Evolutionary conservation across 1,284 basidiomycete species (phyloP), one percentile per base, ranked within the genome.

Genomic region (Lentinula novae-zelandiae): DNA sequence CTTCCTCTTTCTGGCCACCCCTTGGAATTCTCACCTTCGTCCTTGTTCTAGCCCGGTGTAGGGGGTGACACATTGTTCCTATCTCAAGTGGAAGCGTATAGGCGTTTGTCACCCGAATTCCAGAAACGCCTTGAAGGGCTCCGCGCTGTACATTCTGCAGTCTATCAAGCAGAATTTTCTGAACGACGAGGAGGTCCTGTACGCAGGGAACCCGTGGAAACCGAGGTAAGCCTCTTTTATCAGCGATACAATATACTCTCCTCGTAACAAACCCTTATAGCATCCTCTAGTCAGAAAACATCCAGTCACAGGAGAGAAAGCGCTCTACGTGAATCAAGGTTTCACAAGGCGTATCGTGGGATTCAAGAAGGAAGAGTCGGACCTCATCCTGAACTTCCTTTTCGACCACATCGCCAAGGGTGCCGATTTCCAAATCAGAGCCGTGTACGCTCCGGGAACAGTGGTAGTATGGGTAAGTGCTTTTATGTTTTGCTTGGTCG

Each of bases 291-390:
- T 85, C 60, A 81, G 83, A 57, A 72, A 75, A 8, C 86, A 89
- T 71, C 87, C 86, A 2, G 84, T 84, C 5, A 89, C 87, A 0
- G 84, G 84, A 27, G 83, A 87, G 69, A 86, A 88, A 70, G 83
- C 83, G 0, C 75, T 89, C 17, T 87, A 83, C 69, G 76, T 88
- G 70, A 85, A 87, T 71, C 78, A 79, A 40, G 82, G 80, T 51
- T 90, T 89, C 75, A 82, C 82, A 10, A 75, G 79, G 33, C 77
- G 77, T 64, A 90, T 90, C 66, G 84, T 89, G 31, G 88, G 89
- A 0, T 82, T 82, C 71, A 87, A 85, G 73, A 66, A 78, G 38
- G 86, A 89, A 65, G 89, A 91, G 69, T 84, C 82, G 6, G 85
- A 89, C 44, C 82, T 81, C 60, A 76, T 89, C 33, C 75, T 89